Evolutionary conservation across 805 yeast species (phyloP), one percentile per base, ranked within the genome.

Genomic region (Tetrapisispora arboricola): DNA sequence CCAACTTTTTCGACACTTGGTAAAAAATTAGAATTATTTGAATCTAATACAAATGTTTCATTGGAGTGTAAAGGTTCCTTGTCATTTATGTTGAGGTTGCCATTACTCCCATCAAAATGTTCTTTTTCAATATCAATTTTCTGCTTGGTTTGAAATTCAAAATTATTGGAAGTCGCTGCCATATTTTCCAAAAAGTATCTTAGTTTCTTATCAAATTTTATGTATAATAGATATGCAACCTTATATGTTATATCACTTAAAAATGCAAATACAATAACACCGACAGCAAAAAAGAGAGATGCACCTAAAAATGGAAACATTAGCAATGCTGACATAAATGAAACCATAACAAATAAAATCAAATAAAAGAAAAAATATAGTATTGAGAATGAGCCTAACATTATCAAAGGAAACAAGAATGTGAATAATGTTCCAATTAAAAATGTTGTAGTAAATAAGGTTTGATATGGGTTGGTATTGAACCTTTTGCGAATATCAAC

Each of bases 261-360:
- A 31, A 57, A 50, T 13, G 61, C 63, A 36, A 57, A 49, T 3
- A 51, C 31, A 1, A 59, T 54, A 11, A 55, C 57, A 12, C 50
- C 53, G 2, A 52, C 41, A 1, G 63, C 63, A 36, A 58, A 57
- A 10, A 50, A 32, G 36, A 56, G 48, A 4, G 65, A 58, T 4
- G 50, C 31, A 1, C 45, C 41, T 34, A 60, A 33, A 28, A 59
- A 41, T 19, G 65, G 65, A 2, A 55, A 37, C 21, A 60, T 51
- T 21, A 59, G 46, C 11, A 54, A 19, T 2, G 58, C 42, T 3
- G 63, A 54, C 2, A 46, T 15, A n/a, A 48, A 22, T 3, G 51
- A 53, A 19, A 55, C 44, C 3, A 42, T 27, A 12, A 56, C 31
- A 37, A 57, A 59, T 15, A 51, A 36, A 1, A 47, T 32, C 13